Percentiles rank a stretch among this genome's conserved stretches.
Evolutionary conservation across 2,329 filamentous ascomycete species (phyloP).

Genomic region (Bipolaris victoriae): DNA sequence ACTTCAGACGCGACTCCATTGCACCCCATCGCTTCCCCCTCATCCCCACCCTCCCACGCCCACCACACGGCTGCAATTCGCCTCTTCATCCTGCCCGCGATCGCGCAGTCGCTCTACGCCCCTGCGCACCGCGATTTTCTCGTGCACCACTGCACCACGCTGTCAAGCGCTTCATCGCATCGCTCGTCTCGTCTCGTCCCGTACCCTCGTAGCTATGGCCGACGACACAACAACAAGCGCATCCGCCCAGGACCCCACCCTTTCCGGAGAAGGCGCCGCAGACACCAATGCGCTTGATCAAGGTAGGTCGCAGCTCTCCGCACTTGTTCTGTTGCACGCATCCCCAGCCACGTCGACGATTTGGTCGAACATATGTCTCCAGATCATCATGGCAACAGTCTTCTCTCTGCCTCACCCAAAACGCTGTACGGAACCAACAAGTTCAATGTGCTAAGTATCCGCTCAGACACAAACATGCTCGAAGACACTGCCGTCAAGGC

Average conservation of each 20-base stretch:
- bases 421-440: neutral
- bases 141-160: slow-evolving; percentile 17
- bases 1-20: slow-evolving; percentile 37
- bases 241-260: slow-evolving; percentile 34
- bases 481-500: slow-evolving; percentile 51
- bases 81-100: slow-evolving; percentile 3
- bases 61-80: slow-evolving; percentile 18
- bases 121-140: slow-evolving; percentile 23
- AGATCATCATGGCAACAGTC: neutral
- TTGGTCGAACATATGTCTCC: neutral
- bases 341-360: slow-evolving; percentile 10
- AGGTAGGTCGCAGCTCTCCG: slow-evolving; percentile 34
- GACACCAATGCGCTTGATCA: slow-evolving; percentile 36
- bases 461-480: slow-evolving; percentile 65
- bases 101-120: slow-evolving; percentile 13
- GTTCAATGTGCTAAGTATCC: slow-evolving; percentile 5
- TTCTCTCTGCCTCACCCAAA: neutral
- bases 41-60: slow-evolving; percentile 36
- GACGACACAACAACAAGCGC: slow-evolving; percentile 42
- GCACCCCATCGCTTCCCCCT: slow-evolving; percentile 35
- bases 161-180: slow-evolving; percentile 27
- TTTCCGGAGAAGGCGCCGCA: slow-evolving; percentile 32
- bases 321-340: slow-evolving; percentile 2
- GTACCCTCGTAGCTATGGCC: slow-evolving; percentile 38
- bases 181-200: slow-evolving; percentile 24